A percentile compares a stretch with the other conserved stretches of the same genome.
Evolutionary conservation across 345 rosid genomes (phyloP).

Genomic region (Syzygium aqueum): DNA sequence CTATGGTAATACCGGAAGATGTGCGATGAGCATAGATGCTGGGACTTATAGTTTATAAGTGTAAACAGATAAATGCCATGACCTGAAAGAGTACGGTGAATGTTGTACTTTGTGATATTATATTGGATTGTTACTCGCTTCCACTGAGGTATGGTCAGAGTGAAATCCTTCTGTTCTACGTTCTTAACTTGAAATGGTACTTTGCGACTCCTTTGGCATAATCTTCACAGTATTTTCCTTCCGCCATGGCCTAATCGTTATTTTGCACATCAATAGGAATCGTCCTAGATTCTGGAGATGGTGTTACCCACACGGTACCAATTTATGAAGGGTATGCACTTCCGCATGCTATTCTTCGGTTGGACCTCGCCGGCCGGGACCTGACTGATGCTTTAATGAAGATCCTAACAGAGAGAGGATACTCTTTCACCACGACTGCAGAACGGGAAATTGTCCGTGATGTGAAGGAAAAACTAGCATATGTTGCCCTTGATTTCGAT

Average conservation of each 20-base stretch:
- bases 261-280: constrained; percentile 17
- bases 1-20: not conserved
- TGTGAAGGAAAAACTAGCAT: constrained; percentile 45
- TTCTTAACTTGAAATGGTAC: not conserved
- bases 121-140: not conserved
- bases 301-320: constrained; percentile 45
- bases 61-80: not conserved
- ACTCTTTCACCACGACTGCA: constrained; percentile 44
- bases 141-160: not conserved
- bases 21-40: not conserved
- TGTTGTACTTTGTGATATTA: not conserved
- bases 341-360: constrained; percentile 39
- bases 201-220: not conserved
- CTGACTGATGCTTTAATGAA: constrained; percentile 43
- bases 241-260: not conserved
- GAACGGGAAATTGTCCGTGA: constrained; percentile 54
- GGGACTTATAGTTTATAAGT: not conserved
- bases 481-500: constrained; percentile 43
- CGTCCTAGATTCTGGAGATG: constrained; percentile 46
- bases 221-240: not conserved
- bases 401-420: constrained; percentile 50
- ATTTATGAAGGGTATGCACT: constrained; percentile 51
- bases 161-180: not conserved
- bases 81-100: not conserved
- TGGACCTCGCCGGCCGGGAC: constrained; percentile 52